Evolutionary conservation across 2,329 filamentous ascomycete species (phyloP).

Genomic region (Leptographium radiaticola): DNA sequence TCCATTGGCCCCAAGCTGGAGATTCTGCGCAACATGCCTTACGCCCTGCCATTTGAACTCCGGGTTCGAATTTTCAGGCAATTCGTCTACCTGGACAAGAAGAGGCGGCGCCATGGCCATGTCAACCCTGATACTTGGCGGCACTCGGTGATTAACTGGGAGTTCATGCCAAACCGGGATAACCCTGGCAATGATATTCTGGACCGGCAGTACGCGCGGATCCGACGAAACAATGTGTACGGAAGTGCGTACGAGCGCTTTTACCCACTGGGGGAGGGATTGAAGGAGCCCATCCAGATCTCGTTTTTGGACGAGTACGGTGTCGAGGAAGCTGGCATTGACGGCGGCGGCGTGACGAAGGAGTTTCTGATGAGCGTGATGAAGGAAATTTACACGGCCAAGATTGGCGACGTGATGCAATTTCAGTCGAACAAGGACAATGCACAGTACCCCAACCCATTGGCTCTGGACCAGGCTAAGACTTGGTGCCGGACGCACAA

Average conservation of each 20-base stretch:
- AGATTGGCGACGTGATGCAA: conserved; percentile 30
- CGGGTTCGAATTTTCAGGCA: conserved; percentile 86
- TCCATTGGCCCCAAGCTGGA: conserved; percentile 76
- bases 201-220: conserved; percentile 60
- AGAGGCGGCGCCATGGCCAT: conserved; percentile 52
- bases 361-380: conserved; percentile 89
- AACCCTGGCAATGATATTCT: conserved; percentile 22
- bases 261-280: conserved; percentile 62
- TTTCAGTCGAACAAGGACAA: conserved; percentile 81
- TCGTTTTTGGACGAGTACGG: conserved; percentile 90
- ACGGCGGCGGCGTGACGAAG: conserved; percentile 93
- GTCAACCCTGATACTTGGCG: conserved; percentile 68
- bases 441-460: conserved; percentile 78
- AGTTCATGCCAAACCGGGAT: conserved; percentile 8
- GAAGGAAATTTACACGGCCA: conserved; percentile 61
- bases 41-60: conserved; percentile 86
- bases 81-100: conserved; percentile 77
- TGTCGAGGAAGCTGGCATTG: conserved; percentile 79
- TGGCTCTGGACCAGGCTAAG: conserved; percentile 48
- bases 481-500: conserved; percentile 26
- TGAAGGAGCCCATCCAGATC: conserved; percentile 95
- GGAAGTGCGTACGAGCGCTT: conserved; percentile 77
- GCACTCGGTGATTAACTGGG: conserved; percentile 37
- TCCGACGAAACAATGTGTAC: conserved; percentile 64
- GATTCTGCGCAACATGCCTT: conserved; percentile 90